Conservation (phyloP, 164 flowering plant species). For the Magnolia sinica region DNA sequence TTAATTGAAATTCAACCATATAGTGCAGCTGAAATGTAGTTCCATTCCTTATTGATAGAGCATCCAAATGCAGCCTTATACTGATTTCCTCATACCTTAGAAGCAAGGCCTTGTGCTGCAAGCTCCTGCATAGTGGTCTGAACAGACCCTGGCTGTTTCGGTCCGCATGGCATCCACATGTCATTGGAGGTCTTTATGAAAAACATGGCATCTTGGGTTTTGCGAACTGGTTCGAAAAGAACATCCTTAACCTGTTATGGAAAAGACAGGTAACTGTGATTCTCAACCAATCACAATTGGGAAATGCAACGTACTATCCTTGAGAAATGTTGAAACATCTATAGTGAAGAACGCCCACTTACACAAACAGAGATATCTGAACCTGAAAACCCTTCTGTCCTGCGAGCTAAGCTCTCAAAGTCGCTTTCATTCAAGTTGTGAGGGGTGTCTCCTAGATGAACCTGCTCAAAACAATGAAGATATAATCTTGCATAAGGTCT, state of each 20-base stretch:
- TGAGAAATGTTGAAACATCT: background rate
- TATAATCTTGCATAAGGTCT: background rate
- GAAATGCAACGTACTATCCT: background rate
- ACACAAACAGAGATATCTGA: conserved; percentile 97
- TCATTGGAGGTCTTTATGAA: conserved; percentile 58
- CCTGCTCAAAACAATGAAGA: conserved; percentile 40
- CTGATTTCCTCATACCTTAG: conserved; percentile 44
- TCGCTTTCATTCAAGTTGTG: conserved; percentile 88
- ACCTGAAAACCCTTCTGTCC: conserved; percentile 93
- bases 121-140: conserved; percentile 90
- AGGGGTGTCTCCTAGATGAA: conserved; percentile 98
- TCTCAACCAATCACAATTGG: background rate
- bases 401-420: conserved; percentile 75
- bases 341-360: conserved; percentile 27
- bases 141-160: conserved; percentile 83
- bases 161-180: conserved; percentile 95
- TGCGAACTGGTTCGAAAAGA: conserved; percentile 94
- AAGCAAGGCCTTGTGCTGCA: conserved; percentile 81
- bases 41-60: too few species aligned
- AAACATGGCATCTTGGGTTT: conserved; percentile 98
- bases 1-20: background rate
- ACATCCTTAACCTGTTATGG: conserved; percentile 85
- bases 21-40: background rate
- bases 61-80: too few species aligned
- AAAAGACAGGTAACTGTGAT: background rate